phyloP scores from a whole-genome alignment of 2,329 filamentous ascomycete genomes.

The Penicillium oxalicum region DNA sequence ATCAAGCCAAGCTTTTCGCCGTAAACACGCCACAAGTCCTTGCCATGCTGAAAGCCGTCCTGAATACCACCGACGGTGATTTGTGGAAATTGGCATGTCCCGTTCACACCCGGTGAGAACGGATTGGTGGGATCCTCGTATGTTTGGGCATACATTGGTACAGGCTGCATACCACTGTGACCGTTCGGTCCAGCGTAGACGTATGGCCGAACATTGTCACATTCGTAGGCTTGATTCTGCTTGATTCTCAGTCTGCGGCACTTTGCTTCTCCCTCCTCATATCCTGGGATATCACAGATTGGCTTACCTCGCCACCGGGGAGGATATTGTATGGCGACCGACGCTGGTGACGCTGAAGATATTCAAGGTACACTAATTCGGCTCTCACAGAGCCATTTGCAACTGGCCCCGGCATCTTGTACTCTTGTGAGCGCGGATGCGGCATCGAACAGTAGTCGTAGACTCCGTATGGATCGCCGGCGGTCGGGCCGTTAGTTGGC shows the following conservation, averaged over 20 bases:
- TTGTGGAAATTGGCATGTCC: constrained; percentile 36
- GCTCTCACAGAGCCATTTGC: constrained; percentile 23
- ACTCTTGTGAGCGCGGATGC: constrained; percentile 31
- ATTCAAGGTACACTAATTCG: constrained; percentile 35
- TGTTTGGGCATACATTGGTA: constrained; percentile 33
- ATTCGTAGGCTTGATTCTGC: constrained; percentile 35
- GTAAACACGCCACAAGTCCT: constrained; percentile 31
- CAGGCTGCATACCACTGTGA: constrained; percentile 13
- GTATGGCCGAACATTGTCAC: constrained; percentile 33
- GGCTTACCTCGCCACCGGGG: constrained; percentile 32
- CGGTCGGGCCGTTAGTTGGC: constrained; percentile 17
- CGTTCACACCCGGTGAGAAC: constrained; percentile 28
- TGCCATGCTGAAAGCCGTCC: constrained; percentile 35
- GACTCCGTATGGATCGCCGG: constrained; percentile 21
- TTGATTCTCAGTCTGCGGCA: too few species aligned
- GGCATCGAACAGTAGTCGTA: constrained; percentile 40
- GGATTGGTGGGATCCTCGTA: constrained; percentile 34
- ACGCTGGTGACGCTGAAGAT: constrained; percentile 36
- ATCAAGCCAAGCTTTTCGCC: constrained; percentile 29
- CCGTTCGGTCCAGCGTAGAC: constrained; percentile 28
- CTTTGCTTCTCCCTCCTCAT: not conserved
- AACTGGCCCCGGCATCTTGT: constrained; percentile 26
- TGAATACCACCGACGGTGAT: constrained; percentile 36
- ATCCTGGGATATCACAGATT: not conserved
- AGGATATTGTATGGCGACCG: constrained; percentile 37